Evolutionary conservation across 208 protist genomes (phyloP), one percentile per base, ranked within the genome.

Genomic region (Trypanosoma avium): DNA sequence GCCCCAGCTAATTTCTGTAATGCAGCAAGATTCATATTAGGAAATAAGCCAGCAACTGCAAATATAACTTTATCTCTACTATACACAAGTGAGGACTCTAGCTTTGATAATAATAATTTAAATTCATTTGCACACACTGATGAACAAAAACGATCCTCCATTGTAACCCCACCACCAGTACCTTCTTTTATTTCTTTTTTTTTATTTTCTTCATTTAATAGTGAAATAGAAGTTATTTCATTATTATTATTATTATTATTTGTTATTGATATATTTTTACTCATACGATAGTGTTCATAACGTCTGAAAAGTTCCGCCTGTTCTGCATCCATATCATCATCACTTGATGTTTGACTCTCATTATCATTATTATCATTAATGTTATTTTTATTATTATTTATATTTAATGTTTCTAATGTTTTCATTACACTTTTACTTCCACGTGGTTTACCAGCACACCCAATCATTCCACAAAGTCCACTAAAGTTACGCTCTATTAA

Each of bases 121-220:
- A 82, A 84, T 13, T 47, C 2, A 19, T 82, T 67, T 24, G 75
- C 70, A 64, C 88, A 94, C 54, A 75, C 70, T 12, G 65, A 22
- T 10, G 75, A 73, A 68, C 88, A 94, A 70, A 94, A 94, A 42
- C 88, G 81, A 53, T 86, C 73, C 2, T 60, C 50, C 42, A 81
- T 61, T 35, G 33, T 57, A 45, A 61, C 70, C 74, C 80, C 12
- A 68, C 29, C 65, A 38, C 4, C 2, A 50, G 10, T 15, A 15
- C n/a, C n/a, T n/a, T n/a, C n/a, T n/a, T n/a, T n/a, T n/a, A n/a
- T n/a, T n/a, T n/a, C n/a, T n/a, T n/a, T n/a, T n/a, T n/a, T n/a
- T n/a, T n/a, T n/a, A n/a, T n/a, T n/a, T n/a, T n/a, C n/a, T n/a
- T n/a, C n/a, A n/a, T n/a, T n/a, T n/a, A n/a, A n/a, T n/a, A n/a